phyloP scores from a whole-genome alignment of 169 alveolate species.

The Plasmodium gallinaceum region DNA sequence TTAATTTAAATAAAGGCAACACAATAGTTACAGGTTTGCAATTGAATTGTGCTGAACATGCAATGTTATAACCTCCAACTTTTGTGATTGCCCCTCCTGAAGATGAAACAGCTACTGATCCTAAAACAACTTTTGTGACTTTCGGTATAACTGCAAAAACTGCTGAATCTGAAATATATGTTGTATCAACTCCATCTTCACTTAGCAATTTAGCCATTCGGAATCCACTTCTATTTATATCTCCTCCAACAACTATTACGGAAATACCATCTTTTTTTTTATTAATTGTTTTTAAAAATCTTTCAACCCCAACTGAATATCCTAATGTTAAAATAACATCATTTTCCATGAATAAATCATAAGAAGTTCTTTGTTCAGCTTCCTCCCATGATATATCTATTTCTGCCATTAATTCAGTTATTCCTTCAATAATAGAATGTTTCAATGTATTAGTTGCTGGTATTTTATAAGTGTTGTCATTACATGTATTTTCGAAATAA shows the following conservation, averaged over 20 bases:
- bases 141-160: conserved; percentile 75
- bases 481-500: conserved; percentile 50
- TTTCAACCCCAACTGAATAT: conserved; percentile 67
- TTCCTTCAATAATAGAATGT: conserved; percentile 76
- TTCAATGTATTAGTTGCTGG: conserved; percentile 68
- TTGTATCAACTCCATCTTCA: conserved; percentile 76
- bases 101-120: conserved; percentile 73
- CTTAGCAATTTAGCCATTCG: conserved; percentile 66
- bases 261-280: conserved; percentile 77
- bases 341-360: conserved; percentile 73
- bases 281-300: conserved; percentile 58
- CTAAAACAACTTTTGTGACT: conserved; percentile 67
- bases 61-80: conserved; percentile 73
- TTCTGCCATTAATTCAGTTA: conserved; percentile 60
- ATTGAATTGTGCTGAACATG: conserved; percentile 65
- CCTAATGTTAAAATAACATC: conserved; percentile 75
- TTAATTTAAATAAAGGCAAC: conserved; percentile 68
- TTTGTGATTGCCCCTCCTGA: conserved; percentile 75
- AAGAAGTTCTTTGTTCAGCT: conserved; percentile 76
- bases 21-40: conserved; percentile 66
- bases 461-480: conserved; percentile 51
- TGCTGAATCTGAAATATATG: conserved; percentile 72
- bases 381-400: conserved; percentile 72
- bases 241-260: conserved; percentile 75
- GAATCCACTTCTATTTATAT: conserved; percentile 64